Evolutionary conservation across 441 rosid genomes (phyloP), one percentile per base, ranked within the genome.

Genomic region (Croton setiger): DNA sequence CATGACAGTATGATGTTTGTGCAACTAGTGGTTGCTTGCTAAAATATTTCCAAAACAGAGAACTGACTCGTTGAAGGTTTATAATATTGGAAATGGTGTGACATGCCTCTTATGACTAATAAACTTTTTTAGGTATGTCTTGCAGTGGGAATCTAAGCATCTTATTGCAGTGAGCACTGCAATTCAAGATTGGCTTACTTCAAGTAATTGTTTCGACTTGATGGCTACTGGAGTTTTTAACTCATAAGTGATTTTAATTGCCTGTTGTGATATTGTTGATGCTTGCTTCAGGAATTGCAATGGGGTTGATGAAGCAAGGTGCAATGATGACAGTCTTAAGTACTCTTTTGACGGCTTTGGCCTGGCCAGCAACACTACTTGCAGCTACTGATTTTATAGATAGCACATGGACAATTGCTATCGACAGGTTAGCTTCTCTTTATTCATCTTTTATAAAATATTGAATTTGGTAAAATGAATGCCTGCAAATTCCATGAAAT

Each of bases 151-250:
- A 82, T 86, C 98, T 48, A 79, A 81, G 74, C 84, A 86, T 78
- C 84, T 93, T 69, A 88, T 91, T 78, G 87, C 90, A 73, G 88
- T 93, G 76, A 93, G 98, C 89, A 88, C 93, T 44, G 92, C 96
- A 33, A 86, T 94, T 77, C 96, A 83, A 80, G 98, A 94, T 80
- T 94, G 96, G 95, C 88, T 94, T 75, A 91, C 97, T 72, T 94
- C 98, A 83, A 88, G 98, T 94, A 91, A 78, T 81, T 75, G 66
- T 58, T 78, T 75, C 70, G 54, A 67, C 72, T 71, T 77, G 66
- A 53, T 67, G 66, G 70, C 77, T 70, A 41, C 52, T 71, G 67
- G 48, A 41, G 43, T 27, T 44, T 57, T 64, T 69, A n/a, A n/a
- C n/a, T n/a, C n/a, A n/a, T n/a, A 61, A 36, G 35, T 67, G 55